Percentiles rank a stretch among this genome's conserved stretches.
phyloP scores from a whole-genome alignment of 164 flowering plant species.

The Piper longum region DNA sequence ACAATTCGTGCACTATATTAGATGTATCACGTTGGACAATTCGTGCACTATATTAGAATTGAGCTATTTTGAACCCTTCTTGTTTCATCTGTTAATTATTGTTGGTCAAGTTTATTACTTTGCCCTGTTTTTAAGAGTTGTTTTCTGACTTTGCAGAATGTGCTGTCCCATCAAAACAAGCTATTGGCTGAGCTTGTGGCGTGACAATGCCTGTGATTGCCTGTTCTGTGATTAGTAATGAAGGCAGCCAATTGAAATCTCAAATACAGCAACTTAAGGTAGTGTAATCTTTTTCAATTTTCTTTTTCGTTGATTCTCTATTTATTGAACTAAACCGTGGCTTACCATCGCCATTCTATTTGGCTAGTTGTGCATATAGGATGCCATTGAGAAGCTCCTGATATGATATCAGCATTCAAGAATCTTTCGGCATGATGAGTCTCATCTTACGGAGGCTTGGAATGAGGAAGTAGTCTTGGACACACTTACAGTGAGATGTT shows the following conservation, averaged over 20 bases:
- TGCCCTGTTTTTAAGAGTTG: too few relatives aligned
- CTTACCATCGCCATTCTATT: background rate
- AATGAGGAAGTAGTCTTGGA: conserved; percentile 6
- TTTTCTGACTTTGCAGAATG: conserved; percentile 39
- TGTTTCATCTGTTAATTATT: too few relatives aligned
- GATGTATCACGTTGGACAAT: too few relatives aligned
- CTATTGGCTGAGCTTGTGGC: conserved; percentile 88
- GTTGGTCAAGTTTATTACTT: too few relatives aligned
- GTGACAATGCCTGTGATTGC: conserved; percentile 81
- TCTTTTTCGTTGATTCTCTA: background rate
- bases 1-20: too few relatives aligned
- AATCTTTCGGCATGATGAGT: conserved; percentile 8
- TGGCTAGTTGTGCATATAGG: conserved; percentile 9
- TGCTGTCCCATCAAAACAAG: conserved; percentile 70
- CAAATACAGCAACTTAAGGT: conserved; percentile 60
- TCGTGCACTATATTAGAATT: too few relatives aligned
- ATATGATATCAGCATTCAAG: conserved; percentile 3
- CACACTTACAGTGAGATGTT: too few relatives aligned
- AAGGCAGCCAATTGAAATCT: conserved; percentile 73
- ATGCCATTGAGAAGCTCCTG: conserved; percentile 16
- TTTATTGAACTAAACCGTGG: too few relatives aligned
- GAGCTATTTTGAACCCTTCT: too few relatives aligned
- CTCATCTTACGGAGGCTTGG: conserved; percentile 5
- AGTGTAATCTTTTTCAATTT: background rate
- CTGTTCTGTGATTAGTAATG: conserved; percentile 76